Evolutionary conservation across 2,329 filamentous ascomycete genomes (phyloP).

Genomic region (Colletotrichum eleusines): DNA sequence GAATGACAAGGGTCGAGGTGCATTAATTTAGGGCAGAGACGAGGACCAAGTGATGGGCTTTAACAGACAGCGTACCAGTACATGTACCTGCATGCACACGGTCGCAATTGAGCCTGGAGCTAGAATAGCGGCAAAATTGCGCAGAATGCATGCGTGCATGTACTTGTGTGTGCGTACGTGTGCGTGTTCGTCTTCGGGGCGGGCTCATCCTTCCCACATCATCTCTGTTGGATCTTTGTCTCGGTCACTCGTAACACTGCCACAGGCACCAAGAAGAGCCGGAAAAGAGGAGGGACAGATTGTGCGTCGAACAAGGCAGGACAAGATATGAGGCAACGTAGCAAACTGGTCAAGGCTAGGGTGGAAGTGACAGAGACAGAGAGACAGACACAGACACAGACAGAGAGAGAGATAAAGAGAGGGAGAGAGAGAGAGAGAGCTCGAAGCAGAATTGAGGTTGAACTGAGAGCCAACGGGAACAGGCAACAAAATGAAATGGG

Average conservation of each 20-base stretch:
- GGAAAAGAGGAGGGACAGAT: background rate
- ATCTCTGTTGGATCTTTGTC: background rate
- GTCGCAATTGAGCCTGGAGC: constrained; percentile 20
- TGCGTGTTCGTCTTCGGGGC: constrained; percentile 5
- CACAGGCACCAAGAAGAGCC: background rate
- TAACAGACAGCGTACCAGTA: constrained; percentile 36
- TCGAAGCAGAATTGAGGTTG: background rate
- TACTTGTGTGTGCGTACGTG: background rate
- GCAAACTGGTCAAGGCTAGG: no score
- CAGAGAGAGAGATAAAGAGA: background rate
- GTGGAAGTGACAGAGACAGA: background rate
- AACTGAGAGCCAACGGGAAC: background rate
- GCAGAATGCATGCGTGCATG: constrained; percentile 15
- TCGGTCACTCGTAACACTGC: background rate
- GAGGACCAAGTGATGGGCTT: constrained; percentile 28
- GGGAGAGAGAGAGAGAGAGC: background rate
- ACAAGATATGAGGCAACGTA: background rate
- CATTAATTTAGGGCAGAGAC: constrained; percentile 30
- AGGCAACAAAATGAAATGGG: constrained; percentile 8
- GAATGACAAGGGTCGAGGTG: constrained; percentile 28
- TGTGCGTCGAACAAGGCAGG: background rate
- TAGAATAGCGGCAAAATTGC: constrained; percentile 12
- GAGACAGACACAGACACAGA: background rate
- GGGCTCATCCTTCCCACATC: constrained; percentile 5
- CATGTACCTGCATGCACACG: constrained; percentile 38